Evolutionary conservation across 352 stramenopile genomes (phyloP).

Genomic region (Elongisporangium prolatum): DNA sequence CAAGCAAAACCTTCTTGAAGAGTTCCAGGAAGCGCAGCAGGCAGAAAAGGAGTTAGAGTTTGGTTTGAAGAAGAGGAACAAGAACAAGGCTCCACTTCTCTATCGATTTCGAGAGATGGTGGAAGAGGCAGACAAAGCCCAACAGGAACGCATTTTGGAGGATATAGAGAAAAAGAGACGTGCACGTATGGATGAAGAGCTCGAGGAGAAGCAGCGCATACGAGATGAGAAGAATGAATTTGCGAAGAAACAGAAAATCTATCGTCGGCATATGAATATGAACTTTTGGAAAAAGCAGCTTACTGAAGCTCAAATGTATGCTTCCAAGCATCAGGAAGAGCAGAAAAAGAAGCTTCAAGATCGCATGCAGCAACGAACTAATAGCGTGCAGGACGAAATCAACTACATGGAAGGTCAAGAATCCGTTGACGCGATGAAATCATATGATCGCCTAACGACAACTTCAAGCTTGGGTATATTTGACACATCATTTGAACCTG

Average conservation of each 20-base stretch:
- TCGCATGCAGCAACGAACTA: constrained; percentile 33
- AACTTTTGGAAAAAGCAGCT: constrained; percentile 75
- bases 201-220: constrained; percentile 28
- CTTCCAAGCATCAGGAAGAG: constrained; percentile 33
- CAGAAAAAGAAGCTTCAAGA: constrained; percentile 6
- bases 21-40: constrained; percentile 32
- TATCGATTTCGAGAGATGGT: constrained; percentile 47
- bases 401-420: constrained; percentile 23
- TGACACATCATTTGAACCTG: constrained; percentile 33
- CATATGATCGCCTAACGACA: constrained; percentile 22
- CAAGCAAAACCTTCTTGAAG: constrained; percentile 28
- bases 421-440: constrained; percentile 10
- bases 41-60: constrained; percentile 41
- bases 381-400: constrained; percentile 14
- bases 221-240: constrained; percentile 13
- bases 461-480: constrained; percentile 53
- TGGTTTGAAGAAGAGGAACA: constrained; percentile 55
- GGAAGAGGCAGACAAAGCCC: constrained; percentile 32
- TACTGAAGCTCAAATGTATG: constrained; percentile 35
- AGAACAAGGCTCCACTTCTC: constrained; percentile 44
- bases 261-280: constrained; percentile 49
- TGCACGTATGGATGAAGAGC: constrained; percentile 27
- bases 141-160: constrained; percentile 19
- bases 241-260: constrained; percentile 16
- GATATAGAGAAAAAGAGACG: constrained; percentile 46